These are phyloP conservation scores for Syzygium oleosum DNA, from an alignment of 345 rosid genomes.

Conservation along the genomic window DNA sequence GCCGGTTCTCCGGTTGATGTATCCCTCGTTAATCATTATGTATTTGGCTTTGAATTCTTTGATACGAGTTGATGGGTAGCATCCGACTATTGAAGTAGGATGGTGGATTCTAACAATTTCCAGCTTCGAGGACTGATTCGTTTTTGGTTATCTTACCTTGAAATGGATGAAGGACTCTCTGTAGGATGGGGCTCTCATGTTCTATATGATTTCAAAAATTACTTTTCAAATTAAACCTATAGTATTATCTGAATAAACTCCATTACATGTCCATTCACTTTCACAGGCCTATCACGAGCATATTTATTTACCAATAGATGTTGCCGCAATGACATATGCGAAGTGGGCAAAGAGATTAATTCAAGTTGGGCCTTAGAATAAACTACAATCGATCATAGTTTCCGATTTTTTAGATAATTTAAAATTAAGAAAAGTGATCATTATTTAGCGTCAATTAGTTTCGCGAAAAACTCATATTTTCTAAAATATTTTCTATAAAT, in stretches of 20 bases:
- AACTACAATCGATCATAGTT: neutral
- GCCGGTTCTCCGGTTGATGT: neutral
- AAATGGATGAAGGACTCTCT: neutral
- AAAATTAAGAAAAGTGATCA: neutral
- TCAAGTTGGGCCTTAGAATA: neutral
- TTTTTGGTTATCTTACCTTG: neutral
- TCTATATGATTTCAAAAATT: neutral
- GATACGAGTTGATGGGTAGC: neutral
- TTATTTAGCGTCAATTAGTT: neutral
- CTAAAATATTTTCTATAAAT: neutral
- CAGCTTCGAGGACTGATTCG: neutral
- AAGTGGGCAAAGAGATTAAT: neutral
- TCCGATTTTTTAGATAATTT: neutral
- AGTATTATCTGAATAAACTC: too few species aligned
- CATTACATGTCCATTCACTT: too few species aligned
- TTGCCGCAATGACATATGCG: too few species aligned
- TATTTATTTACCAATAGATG: too few species aligned
- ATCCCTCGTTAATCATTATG: neutral
- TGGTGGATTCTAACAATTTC: neutral
- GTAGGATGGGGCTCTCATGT: neutral
- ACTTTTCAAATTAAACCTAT: too few species aligned
- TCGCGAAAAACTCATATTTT: fast-evolving
- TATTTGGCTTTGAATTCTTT: neutral
- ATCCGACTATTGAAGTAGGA: neutral
- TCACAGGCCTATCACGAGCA: too few species aligned